phyloP scores from a whole-genome alignment of 129 eudicot genomes.

The Heracleum sosnowskyi region DNA sequence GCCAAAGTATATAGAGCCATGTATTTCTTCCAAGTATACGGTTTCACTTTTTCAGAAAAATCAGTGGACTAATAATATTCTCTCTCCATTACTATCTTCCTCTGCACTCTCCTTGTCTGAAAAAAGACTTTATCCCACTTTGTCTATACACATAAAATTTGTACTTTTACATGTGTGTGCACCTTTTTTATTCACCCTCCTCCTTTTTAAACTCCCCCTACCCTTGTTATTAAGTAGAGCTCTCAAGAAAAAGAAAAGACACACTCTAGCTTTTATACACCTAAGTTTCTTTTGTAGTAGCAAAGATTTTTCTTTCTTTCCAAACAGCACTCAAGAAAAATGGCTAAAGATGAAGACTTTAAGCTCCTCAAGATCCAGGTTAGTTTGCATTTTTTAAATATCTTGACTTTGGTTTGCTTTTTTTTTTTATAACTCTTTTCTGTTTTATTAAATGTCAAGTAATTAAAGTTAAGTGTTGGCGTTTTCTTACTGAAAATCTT shows the following conservation, averaged over 20 bases:
- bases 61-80: background rate
- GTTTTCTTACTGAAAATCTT: slow-evolving; percentile 6
- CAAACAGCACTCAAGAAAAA: slow-evolving; percentile 34
- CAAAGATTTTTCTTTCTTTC: slow-evolving; percentile 18
- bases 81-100: slow-evolving; percentile 2
- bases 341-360: slow-evolving; percentile 90
- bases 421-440: background rate
- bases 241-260: background rate
- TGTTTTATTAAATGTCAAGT: background rate
- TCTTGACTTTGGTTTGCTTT: background rate
- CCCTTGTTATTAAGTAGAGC: background rate
- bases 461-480: slow-evolving; percentile 3
- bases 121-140: slow-evolving; percentile 5
- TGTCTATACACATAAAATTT: slow-evolving; percentile 1
- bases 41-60: background rate
- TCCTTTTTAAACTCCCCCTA: background rate
- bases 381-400: background rate
- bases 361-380: slow-evolving; percentile 98
- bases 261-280: slow-evolving; percentile 16
- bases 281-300: background rate
- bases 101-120: slow-evolving; percentile 5
- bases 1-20: no score
- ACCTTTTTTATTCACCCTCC: slow-evolving; percentile 16
- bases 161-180: background rate
- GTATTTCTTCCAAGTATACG: no score